Percentiles rank a stretch among this genome's conserved stretches.
These are phyloP conservation scores for Diplosphaera chodatii DNA, from an alignment of 139 green algal species.

Conservation along the genomic window DNA sequence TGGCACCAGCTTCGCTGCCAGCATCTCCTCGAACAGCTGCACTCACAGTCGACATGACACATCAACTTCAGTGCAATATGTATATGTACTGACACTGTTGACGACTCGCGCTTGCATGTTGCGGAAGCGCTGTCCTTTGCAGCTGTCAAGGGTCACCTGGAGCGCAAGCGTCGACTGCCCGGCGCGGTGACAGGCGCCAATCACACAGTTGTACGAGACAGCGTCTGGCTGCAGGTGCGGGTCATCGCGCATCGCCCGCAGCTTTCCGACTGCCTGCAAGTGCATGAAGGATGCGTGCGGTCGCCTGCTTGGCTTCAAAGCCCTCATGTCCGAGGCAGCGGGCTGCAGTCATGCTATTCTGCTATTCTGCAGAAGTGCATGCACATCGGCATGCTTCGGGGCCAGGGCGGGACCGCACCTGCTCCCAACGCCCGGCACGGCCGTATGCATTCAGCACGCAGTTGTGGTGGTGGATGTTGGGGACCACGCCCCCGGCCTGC, in stretches of 20 bases:
- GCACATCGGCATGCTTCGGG: too few species aligned
- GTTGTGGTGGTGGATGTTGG: neutral
- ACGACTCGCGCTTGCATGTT: too few species aligned
- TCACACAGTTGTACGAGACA: slow-evolving; percentile 6
- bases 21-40: slow-evolving; percentile 31
- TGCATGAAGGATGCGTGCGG: too few species aligned
- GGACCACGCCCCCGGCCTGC: neutral
- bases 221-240: neutral
- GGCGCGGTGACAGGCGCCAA: slow-evolving; percentile 6
- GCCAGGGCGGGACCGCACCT: too few species aligned
- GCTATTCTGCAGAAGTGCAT: too few species aligned
- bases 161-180: slow-evolving; percentile 20
- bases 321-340: too few species aligned
- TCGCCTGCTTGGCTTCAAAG: too few species aligned
- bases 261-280: slow-evolving; percentile 1
- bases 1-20: slow-evolving; percentile 19
- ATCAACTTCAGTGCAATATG: too few species aligned
- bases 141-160: too few species aligned
- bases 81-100: too few species aligned
- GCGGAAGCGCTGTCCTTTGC: too few species aligned
- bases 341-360: too few species aligned
- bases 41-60: slow-evolving; percentile 11
- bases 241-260: neutral
- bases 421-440: neutral
- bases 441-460: neutral